Base-by-base conservation (phyloP, 2,329 filamentous ascomycete genomes). In the Rosellinia necatrix region DNA sequence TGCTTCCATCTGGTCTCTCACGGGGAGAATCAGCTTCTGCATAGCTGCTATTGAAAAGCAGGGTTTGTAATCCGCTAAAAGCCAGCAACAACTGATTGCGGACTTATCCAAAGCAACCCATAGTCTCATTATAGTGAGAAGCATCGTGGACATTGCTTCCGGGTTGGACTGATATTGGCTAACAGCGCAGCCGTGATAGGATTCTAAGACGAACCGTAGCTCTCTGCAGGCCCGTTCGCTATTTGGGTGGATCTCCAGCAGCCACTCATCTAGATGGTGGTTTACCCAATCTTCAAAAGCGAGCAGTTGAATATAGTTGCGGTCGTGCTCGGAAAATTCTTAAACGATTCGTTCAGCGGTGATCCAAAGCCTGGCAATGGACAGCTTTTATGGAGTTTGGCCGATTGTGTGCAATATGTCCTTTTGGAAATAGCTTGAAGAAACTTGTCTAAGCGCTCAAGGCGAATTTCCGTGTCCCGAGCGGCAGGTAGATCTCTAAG, bases 61-160 rank as follows among this genome's bases (percentile, higher is more conserved):
- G 0, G 78, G 73, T 6, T 74, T 65, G 57, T 83, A 87, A 0
- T 81, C 66, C 0, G 5, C 6, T 0, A 87, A 63, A 4, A 82
- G 57, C 0, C 75, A 70, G n/a, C 74, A 70, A 0, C 22, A 22
- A 9, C n/a, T 19, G 19, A 52, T 34, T 27, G 78, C 77, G 2
- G 73, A 71, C 47, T 71, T 78, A 57, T 88, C 84, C 27, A 79
- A 76, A 0, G 79, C 80, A 6, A 82, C 65, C 85, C 85, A 88
- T 0, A 88, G 66, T 50, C 87, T 82, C 2, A 84, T 61, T 0
- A 81, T 62, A 0, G 78, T 82, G 0, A 88, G 72, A 2, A 84
- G 53, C 79, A 86, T 85, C 4, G 77, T 58, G 0, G 85, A 88
- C 0, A 72, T 62, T 0, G 68, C 70, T 56, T 81, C 76, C 0